Evolutionary conservation across 192 early-diverging fungal species (phyloP), one percentile per base, ranked within the genome.

Genomic region (Thamnidium elegans): DNA sequence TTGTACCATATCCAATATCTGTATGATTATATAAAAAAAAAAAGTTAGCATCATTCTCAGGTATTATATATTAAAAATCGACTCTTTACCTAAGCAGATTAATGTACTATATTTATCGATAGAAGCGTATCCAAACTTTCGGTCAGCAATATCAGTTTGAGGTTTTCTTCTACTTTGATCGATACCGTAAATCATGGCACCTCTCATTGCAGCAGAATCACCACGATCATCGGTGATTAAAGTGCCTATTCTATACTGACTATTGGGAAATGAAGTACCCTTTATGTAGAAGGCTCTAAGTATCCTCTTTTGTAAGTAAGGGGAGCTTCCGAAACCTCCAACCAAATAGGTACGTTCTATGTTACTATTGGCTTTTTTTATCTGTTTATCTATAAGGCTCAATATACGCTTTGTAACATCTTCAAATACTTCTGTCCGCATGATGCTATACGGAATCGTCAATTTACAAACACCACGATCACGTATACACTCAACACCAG

Each of bases 251-350:
- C 13, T 1, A 11, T 19, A 45, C 0, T n/a, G 6, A 8, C 20
- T 13, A 4, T 21, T 1, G 4, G 39, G 20, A 7, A 42, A 15
- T 15, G 23, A 23, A 15, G 15, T 14, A 4, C 36, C 36, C 36
- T 39, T 39, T 39, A 9, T 39, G 1, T 9, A 39, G 14, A 48
- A 48, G 46, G 3, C 4, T 13, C 3, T 48, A 5, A 15, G 8
- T 1, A 59, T 39, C 5, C 3, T 59, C 20, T 14, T 13, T 45
- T 44, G 36, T 6, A 59, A 23, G 7, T 59, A 59, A 13, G 58
- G 58, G 17, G 58, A 59, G 21, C 15, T 20, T 1, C 58, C 58
- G 11, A 59, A 59, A 6, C 58, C 58, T 4, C 58, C 58, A 23
- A 59, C 32, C 10, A 59, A 26, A 11, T 39, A 59, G 4, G 58